Base-by-base conservation (phyloP, 345 rosid genomes). In the Psidium guajava region DNA sequence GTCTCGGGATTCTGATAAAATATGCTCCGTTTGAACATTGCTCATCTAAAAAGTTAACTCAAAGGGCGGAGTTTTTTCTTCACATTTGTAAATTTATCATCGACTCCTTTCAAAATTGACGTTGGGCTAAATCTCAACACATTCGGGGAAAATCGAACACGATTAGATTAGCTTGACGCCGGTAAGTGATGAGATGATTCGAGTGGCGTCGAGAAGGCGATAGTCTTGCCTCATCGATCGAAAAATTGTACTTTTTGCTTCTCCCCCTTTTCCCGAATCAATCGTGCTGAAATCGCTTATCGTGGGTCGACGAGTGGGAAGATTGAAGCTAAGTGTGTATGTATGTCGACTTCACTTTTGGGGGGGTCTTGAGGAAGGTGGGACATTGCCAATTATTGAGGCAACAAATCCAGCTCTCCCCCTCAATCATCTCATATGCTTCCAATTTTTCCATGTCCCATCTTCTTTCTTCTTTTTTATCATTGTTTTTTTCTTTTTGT, bases 91-190 rank as follows among this genome's bases (percentile, higher is more conserved):
- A 50, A 50, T 2, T 2, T 3, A 50, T 10, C 52, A 3, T 2
- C 12, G 0, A 2, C 4, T 1, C 52, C 12, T 50, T 50, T 50
- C 14, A 50, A 50, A 50, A 50, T 50, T 11, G 52, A 50, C 14
- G 14, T 50, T 50, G 52, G 50, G 14, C 12, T 50, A 50, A 50
- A 11, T 50, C 52, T 50, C 52, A 50, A 50, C 12, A 10, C 14
- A 64, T 32, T 2, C 22, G 8, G 1, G 44, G 3, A 4, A 2
- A 4, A 2, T 1, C 6, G 3, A 25, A n/a, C 7, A 2, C 6
- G 16, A 22, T 21, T 21, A 22, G 16, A 22, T 21, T 21, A 22
- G 1, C n/a, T 55, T 9, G 3, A 3, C 2, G 11, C 0, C 1
- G 4, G 3, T 22, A 21, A 5, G 25, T 9, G 3, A 57, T 16